Percentiles rank a stretch among this genome's conserved stretches.
Conservation (phyloP, 768 basidiomycete species). For the Tephrocybe rancida region DNA sequence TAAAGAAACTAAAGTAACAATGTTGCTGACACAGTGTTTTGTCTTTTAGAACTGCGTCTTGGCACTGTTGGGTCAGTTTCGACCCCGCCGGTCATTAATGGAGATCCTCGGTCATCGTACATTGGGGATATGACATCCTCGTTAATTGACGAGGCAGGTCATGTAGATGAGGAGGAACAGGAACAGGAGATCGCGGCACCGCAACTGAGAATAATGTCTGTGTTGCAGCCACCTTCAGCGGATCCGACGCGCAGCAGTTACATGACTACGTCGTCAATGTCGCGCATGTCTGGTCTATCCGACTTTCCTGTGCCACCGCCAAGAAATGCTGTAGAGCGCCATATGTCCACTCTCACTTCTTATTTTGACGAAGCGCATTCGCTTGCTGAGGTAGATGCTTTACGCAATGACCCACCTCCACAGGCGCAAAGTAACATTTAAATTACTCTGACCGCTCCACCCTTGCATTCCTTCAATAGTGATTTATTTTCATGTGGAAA, state of each 20-base stretch:
- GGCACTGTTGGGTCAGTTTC: slow-evolving; percentile 51
- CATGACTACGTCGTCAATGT: slow-evolving; percentile 60
- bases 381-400: slow-evolving; percentile 16
- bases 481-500: too few relatives aligned
- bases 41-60: slow-evolving; percentile 47
- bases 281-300: slow-evolving; percentile 70
- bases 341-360: slow-evolving; percentile 45
- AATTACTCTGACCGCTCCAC: too few relatives aligned
- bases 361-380: slow-evolving; percentile 39
- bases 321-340: slow-evolving; percentile 28
- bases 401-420: slow-evolving; percentile 7
- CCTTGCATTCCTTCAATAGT: too few relatives aligned
- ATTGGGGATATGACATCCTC: slow-evolving; percentile 39
- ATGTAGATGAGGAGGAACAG: slow-evolving; percentile 1
- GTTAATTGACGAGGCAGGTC: slow-evolving; percentile 10
- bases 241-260: slow-evolving; percentile 53
- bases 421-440: too few relatives aligned
- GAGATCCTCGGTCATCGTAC: slow-evolving; percentile 40
- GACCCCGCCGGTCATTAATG: slow-evolving; percentile 48
- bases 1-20: background rate
- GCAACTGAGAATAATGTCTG: slow-evolving; percentile 18
- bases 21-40: slow-evolving; percentile 3
- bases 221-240: slow-evolving; percentile 34
- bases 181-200: background rate
- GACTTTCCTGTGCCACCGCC: slow-evolving; percentile 71